Evolutionary conservation across 2,329 filamentous ascomycete genomes (phyloP).

Genomic region (Neonectria neomacrospora): DNA sequence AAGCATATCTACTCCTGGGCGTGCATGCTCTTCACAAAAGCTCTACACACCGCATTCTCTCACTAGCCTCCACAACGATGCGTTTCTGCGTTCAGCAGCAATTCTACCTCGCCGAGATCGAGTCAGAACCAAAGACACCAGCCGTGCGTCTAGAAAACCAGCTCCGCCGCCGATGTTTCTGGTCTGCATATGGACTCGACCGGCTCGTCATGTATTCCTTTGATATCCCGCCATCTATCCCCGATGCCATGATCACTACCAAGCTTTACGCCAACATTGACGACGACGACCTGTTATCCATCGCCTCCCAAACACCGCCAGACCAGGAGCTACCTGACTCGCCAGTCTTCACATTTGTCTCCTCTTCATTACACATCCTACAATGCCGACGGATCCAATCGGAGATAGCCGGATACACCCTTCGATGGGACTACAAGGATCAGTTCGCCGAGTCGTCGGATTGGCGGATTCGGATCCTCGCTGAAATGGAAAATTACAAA

Average conservation of each 20-base stretch:
- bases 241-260: constrained; percentile 44
- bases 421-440: constrained; percentile 38
- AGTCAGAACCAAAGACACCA: constrained; percentile 21
- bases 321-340: constrained; percentile 26
- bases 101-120: constrained; percentile 41
- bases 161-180: constrained; percentile 45
- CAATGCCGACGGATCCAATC: constrained; percentile 45
- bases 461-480: constrained; percentile 42
- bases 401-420: constrained; percentile 42
- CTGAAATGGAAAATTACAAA: constrained; percentile 42
- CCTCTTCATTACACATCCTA: constrained; percentile 43
- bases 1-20: constrained; percentile 39
- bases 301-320: constrained; percentile 20
- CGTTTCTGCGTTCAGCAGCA: constrained; percentile 45
- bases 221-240: constrained; percentile 42
- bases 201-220: constrained; percentile 43
- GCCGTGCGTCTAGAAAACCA: constrained; percentile 30
- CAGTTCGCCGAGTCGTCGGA: constrained; percentile 33
- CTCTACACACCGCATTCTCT: constrained; percentile 44
- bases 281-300: constrained; percentile 37
- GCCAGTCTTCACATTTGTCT: constrained; percentile 36
- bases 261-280: constrained; percentile 43
- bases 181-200: constrained; percentile 47
- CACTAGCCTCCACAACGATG: constrained; percentile 40
- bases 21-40: constrained; percentile 44